Evolutionary conservation across 202 grass and related monocot species (phyloP).

Genomic region (Zizania palustris): DNA sequence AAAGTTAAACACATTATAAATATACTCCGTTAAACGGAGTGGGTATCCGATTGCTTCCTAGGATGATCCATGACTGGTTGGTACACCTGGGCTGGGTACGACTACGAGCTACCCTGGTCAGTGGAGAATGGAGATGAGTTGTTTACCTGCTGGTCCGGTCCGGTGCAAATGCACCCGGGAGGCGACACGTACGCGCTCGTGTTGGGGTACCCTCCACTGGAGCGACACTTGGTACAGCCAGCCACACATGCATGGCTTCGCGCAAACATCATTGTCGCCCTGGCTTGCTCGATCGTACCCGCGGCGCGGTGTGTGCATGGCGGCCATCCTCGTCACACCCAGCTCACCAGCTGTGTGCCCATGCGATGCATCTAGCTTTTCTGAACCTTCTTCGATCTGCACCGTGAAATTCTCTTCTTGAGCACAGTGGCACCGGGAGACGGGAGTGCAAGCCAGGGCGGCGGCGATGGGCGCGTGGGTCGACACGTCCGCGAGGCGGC

Average conservation of each 20-base stretch:
- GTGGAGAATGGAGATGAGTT: neutral
- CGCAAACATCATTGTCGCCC: neutral
- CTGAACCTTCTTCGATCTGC: neutral
- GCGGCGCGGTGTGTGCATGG: neutral
- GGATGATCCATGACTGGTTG: no score
- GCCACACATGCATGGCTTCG: slow-evolving; percentile 25
- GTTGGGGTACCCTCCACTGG: neutral
- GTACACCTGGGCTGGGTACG: slow-evolving; percentile 26
- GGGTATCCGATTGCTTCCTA: no score
- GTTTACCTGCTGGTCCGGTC: neutral
- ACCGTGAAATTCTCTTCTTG: neutral
- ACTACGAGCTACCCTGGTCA: neutral
- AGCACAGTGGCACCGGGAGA: neutral
- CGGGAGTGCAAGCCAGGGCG: no score
- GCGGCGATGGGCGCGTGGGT: neutral
- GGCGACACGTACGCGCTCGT: slow-evolving; percentile 10
- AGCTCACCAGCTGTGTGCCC: slow-evolving; percentile 30
- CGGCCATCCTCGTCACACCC: neutral
- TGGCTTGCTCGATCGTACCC: slow-evolving; percentile 8
- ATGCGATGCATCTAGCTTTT: neutral
- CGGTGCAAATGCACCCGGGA: slow-evolving; percentile 2
- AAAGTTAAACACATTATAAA: no score
- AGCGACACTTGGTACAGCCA: slow-evolving; percentile 3
- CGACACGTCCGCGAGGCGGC: slow-evolving; percentile 26
- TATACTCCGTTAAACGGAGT: no score